phyloP scores from a whole-genome alignment of 2,329 filamentous ascomycete species.

The Botrytis tulipae region DNA sequence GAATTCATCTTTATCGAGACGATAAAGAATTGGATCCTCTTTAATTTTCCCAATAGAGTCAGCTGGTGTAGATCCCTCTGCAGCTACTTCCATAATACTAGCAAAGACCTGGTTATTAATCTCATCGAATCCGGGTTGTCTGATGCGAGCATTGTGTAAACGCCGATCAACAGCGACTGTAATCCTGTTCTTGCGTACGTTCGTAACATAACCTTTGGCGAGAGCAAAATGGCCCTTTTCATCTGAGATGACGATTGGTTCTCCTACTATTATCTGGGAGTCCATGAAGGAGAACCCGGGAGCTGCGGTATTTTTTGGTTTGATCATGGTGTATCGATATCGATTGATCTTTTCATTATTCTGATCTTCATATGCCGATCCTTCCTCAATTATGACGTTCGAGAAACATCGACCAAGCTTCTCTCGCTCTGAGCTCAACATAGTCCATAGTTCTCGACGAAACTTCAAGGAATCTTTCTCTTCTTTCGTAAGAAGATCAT shows the following conservation, averaged over 20 bases:
- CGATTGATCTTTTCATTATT: slow-evolving; percentile 83
- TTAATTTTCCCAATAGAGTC: slow-evolving; percentile 53
- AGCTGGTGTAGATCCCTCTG: slow-evolving; percentile 52
- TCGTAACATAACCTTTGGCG: slow-evolving; percentile 84
- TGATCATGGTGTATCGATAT: slow-evolving; percentile 81
- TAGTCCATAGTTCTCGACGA: slow-evolving; percentile 90
- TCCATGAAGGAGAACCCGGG: slow-evolving; percentile 81
- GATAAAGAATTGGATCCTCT: slow-evolving; percentile 64
- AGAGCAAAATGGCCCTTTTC: slow-evolving; percentile 93
- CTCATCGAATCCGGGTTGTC: slow-evolving; percentile 72
- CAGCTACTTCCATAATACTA: slow-evolving; percentile 83
- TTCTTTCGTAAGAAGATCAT: slow-evolving; percentile 87
- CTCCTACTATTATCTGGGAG: slow-evolving; percentile 81
- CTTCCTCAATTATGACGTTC: slow-evolving; percentile 78
- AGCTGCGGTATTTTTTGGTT: slow-evolving; percentile 51
- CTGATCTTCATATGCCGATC: slow-evolving; percentile 67
- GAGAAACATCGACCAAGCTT: slow-evolving; percentile 86
- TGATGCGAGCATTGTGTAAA: slow-evolving; percentile 80
- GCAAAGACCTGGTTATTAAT: slow-evolving; percentile 79
- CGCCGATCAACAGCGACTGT: slow-evolving; percentile 87
- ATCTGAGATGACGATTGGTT: slow-evolving; percentile 95
- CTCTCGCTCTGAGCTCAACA: slow-evolving; percentile 86
- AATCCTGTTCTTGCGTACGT: slow-evolving; percentile 71
- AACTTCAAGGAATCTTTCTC: slow-evolving; percentile 87
- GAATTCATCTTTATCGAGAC: slow-evolving; percentile 96